Percentiles rank a stretch among this genome's conserved stretches.
Evolutionary conservation across 768 basidiomycete species (phyloP).

Genomic region (Leccinellum rugosiceps): DNA sequence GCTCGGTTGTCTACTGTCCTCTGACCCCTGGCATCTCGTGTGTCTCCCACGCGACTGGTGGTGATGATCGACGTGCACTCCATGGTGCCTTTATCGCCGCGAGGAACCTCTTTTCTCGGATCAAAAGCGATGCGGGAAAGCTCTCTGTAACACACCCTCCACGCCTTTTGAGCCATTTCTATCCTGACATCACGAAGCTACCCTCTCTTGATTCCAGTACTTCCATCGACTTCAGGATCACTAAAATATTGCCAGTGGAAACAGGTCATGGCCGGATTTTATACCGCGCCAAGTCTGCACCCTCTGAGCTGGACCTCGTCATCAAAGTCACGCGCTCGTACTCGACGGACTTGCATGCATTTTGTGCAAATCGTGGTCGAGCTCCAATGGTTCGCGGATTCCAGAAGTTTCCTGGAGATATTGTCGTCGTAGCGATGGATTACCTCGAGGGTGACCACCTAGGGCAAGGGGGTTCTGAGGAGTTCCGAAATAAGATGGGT

Average conservation of each 20-base stretch:
- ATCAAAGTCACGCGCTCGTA: neutral
- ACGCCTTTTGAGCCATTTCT: neutral
- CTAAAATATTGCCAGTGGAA: neutral
- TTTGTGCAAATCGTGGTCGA: neutral
- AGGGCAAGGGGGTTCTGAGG: neutral
- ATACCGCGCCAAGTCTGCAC: no score
- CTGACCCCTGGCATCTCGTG: neutral
- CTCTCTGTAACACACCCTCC: neutral
- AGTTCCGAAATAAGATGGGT: neutral
- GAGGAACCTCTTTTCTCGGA: neutral
- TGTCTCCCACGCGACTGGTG: neutral
- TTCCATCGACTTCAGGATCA: neutral
- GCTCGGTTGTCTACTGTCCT: neutral
- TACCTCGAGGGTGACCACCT: neutral
- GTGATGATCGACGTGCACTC: neutral
- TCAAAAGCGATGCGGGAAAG: neutral
- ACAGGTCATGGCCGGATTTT: no score
- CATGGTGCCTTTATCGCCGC: neutral
- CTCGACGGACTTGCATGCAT: neutral
- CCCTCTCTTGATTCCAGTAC: neutral
- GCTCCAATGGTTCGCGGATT: neutral
- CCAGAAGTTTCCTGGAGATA: neutral
- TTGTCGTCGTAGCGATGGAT: neutral
- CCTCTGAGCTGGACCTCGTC: neutral
- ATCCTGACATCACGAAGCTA: neutral